phyloP scores from a whole-genome alignment of 768 basidiomycete genomes.

The Pleurotus pulmonarius region DNA sequence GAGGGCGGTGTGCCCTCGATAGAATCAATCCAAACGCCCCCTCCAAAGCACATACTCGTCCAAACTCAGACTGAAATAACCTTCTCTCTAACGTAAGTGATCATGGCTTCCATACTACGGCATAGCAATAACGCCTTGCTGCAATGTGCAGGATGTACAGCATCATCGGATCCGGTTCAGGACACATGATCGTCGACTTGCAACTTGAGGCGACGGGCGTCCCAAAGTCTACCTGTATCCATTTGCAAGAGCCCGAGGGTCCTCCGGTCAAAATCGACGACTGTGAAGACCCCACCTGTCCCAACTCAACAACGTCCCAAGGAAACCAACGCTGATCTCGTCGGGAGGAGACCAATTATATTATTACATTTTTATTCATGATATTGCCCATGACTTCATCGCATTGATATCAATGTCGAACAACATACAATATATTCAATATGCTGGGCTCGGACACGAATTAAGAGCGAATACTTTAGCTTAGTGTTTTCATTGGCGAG shows the following conservation, averaged over 20 bases:
- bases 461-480: too few relatives aligned
- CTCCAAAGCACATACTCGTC: background rate
- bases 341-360: too few relatives aligned
- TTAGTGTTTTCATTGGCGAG: too few relatives aligned
- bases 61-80: background rate
- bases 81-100: background rate
- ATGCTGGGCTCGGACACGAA: too few relatives aligned
- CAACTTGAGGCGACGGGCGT: background rate
- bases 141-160: background rate
- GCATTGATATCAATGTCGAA: too few relatives aligned
- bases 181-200: background rate
- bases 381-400: too few relatives aligned
- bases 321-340: too few relatives aligned
- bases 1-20: too few relatives aligned
- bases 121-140: background rate
- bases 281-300: constrained; percentile 2
- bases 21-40: background rate
- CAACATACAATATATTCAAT: too few relatives aligned
- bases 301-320: background rate
- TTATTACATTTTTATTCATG: too few relatives aligned
- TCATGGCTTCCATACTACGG: background rate
- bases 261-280: constrained; percentile 3
- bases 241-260: background rate
- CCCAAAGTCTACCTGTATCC: constrained; percentile 1
- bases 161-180: background rate